Percentiles rank a stretch among this genome's conserved stretches.
Evolutionary conservation across 768 basidiomycete species (phyloP).

Genomic region (Melanogaster broomeanus): DNA sequence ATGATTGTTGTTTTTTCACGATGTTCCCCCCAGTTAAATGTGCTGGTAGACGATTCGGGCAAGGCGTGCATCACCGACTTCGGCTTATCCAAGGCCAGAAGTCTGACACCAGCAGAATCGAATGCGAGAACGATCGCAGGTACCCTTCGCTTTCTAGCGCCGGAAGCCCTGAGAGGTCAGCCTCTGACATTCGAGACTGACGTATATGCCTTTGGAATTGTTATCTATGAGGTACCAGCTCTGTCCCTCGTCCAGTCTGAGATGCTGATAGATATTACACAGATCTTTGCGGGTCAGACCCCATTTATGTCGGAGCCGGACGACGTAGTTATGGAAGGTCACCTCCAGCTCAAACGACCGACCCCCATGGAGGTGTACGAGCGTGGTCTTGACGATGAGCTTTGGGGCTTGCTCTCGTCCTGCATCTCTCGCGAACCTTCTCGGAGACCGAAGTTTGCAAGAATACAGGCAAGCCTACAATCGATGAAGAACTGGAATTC

Average conservation of each 20-base stretch:
- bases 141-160: slow-evolving; percentile 35
- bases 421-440: slow-evolving; percentile 1
- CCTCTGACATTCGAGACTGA: slow-evolving; percentile 22
- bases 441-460: slow-evolving; percentile 4
- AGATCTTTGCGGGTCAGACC: slow-evolving; percentile 9
- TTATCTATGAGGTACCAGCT: slow-evolving; percentile 26
- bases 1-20: background rate
- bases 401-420: slow-evolving; percentile 5
- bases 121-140: slow-evolving; percentile 20
- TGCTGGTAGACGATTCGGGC: slow-evolving; percentile 32
- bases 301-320: slow-evolving; percentile 8
- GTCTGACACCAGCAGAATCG: slow-evolving; percentile 13
- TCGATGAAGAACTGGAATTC: background rate
- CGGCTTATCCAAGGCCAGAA: slow-evolving; percentile 30
- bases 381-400: slow-evolving; percentile 3
- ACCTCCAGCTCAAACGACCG: slow-evolving; percentile 1
- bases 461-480: background rate
- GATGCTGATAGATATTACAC: background rate
- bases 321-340: background rate
- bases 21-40: slow-evolving; percentile 28
- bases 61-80: slow-evolving; percentile 36
- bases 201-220: slow-evolving; percentile 34
- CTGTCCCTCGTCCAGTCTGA: background rate
- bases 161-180: slow-evolving; percentile 21
- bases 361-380: background rate